phyloP scores from a whole-genome alignment of 2,329 filamentous ascomycete genomes.

The Fusarium nygamai region DNA sequence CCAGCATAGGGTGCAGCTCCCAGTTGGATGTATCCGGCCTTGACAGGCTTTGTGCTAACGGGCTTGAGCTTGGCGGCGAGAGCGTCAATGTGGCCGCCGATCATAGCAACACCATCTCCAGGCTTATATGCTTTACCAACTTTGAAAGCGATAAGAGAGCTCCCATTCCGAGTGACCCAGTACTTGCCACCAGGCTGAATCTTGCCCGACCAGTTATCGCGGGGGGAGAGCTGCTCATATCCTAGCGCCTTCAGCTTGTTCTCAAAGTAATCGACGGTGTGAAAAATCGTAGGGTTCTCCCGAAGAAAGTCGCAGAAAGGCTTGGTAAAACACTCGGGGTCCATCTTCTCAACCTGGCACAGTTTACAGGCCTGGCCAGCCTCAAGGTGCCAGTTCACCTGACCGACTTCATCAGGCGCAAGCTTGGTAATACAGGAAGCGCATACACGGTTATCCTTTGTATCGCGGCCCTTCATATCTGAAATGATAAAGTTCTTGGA shows the following conservation, averaged over 20 bases:
- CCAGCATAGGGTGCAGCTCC: conserved; percentile 95
- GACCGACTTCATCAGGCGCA: conserved; percentile 40
- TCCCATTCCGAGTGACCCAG: conserved; percentile 86
- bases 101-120: conserved; percentile 87
- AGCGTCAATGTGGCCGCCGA: conserved; percentile 93
- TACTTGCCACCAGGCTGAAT: conserved; percentile 87
- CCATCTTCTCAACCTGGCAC: conserved; percentile 52
- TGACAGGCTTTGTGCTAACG: conserved; percentile 83
- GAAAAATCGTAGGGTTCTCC: conserved; percentile 92
- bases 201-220: conserved; percentile 78
- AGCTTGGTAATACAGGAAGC: conserved; percentile 52
- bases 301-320: conserved; percentile 90
- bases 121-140: conserved; percentile 83
- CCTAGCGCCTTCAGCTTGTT: conserved; percentile 76
- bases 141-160: conserved; percentile 84
- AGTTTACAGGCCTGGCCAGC: conserved; percentile 46
- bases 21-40: conserved; percentile 87
- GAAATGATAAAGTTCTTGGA: conserved; percentile 60
- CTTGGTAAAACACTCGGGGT: conserved; percentile 76
- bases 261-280: conserved; percentile 83
- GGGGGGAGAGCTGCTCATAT: conserved; percentile 80
- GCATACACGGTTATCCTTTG: conserved; percentile 51
- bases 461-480: conserved; percentile 52
- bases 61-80: conserved; percentile 92
- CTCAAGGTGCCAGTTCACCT: conserved; percentile 47